Evolutionary conservation across 139 green algal genomes (phyloP).

Genomic region (Desmodesmus armatus): DNA sequence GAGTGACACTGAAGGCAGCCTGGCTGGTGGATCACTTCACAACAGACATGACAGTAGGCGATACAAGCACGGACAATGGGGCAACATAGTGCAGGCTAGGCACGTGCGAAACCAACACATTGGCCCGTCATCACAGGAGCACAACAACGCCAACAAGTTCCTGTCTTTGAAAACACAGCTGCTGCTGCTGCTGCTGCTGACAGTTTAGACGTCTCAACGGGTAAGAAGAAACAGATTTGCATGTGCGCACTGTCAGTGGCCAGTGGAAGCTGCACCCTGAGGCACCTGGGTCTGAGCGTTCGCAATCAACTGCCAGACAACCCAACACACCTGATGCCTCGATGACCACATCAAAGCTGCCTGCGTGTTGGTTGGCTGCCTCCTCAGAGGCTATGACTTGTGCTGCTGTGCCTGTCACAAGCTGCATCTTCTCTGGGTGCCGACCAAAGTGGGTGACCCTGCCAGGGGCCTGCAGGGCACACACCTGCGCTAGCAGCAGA

Average conservation of each 20-base stretch:
- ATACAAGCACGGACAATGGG: no score
- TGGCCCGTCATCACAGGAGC: no score
- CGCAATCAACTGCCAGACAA: background rate
- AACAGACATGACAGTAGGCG: no score
- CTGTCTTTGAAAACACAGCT: background rate
- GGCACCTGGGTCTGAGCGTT: background rate
- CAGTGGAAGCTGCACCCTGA: background rate
- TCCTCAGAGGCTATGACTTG: conserved; percentile 9
- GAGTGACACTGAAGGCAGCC: no score
- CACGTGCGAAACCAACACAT: no score
- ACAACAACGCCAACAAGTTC: no score
- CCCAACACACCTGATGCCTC: conserved; percentile 61
- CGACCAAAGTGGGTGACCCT: conserved; percentile 65
- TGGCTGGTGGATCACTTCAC: no score
- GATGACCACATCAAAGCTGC: conserved; percentile 66
- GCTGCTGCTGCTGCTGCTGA: background rate
- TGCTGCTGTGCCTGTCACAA: conserved; percentile 56
- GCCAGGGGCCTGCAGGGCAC: conserved; percentile 43
- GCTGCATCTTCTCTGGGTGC: conserved; percentile 72
- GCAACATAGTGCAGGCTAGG: no score
- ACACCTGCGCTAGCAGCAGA: conserved; percentile 66
- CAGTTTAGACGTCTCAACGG: background rate
- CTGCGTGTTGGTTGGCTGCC: conserved; percentile 19
- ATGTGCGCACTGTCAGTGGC: background rate
- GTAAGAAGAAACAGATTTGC: background rate